Percentiles rank a stretch among this genome's conserved stretches.
phyloP scores from a whole-genome alignment of 306 rosid genomes.

The Dalbergia oliveri region DNA sequence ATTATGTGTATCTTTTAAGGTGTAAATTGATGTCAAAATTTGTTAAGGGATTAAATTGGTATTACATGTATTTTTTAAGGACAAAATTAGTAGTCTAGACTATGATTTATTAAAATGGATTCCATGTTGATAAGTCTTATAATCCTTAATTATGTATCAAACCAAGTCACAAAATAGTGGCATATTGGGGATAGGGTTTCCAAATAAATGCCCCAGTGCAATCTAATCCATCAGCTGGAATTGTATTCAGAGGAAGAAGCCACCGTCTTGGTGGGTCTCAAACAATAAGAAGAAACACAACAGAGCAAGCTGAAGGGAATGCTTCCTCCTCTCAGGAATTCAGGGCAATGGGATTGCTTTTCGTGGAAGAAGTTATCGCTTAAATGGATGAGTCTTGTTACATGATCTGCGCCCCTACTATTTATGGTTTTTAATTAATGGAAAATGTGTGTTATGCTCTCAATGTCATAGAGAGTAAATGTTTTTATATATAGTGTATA shows the following conservation, averaged over 20 bases:
- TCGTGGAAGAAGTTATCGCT: conserved; percentile 60
- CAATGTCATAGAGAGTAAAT: too few relatives aligned
- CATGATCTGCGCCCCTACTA: background rate
- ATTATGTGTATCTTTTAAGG: too few relatives aligned
- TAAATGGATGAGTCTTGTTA: conserved; percentile 34
- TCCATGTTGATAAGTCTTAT: background rate
- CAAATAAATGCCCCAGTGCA: conserved; percentile 75
- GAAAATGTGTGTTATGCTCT: too few relatives aligned
- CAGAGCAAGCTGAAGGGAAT: conserved; percentile 41
- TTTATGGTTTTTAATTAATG: too few relatives aligned
- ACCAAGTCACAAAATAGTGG: conserved; percentile 70
- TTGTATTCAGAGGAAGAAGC: conserved; percentile 72
- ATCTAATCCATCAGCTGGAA: conserved; percentile 67
- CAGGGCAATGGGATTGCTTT: conserved; percentile 52
- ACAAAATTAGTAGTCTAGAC: too few relatives aligned
- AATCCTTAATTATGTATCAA: conserved; percentile 48
- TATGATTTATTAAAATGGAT: background rate
- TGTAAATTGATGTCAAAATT: too few relatives aligned
- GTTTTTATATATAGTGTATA: too few relatives aligned
- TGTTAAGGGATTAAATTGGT: too few relatives aligned
- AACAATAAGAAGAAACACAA: conserved; percentile 39
- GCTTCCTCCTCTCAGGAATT: conserved; percentile 35
- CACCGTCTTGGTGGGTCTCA: conserved; percentile 58
- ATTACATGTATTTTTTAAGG: too few relatives aligned
- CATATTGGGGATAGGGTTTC: conserved; percentile 79